A percentile compares a stretch with the other conserved stretches of the same genome.
phyloP scores from a whole-genome alignment of 1,284 basidiomycete genomes.

The Cryptococcus sp. region DNA sequence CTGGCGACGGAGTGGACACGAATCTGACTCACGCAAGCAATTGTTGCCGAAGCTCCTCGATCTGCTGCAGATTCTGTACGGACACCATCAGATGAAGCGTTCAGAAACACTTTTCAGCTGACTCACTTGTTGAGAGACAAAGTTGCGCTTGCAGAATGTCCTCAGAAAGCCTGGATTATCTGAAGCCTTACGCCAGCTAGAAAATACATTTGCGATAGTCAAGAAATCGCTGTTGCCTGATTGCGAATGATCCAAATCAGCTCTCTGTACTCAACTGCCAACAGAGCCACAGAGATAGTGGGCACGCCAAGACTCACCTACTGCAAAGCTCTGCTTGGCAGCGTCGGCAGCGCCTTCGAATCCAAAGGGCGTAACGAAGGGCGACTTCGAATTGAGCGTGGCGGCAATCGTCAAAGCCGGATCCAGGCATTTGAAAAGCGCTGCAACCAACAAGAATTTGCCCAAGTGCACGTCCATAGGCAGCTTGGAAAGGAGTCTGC shows the following conservation, averaged over 20 bases:
- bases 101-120: background rate
- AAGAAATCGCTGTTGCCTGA: slow-evolving; percentile 94
- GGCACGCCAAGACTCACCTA: slow-evolving; percentile 59
- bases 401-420: slow-evolving; percentile 95
- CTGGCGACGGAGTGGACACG: background rate
- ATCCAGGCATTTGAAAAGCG: slow-evolving; percentile 86
- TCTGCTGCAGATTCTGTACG: slow-evolving; percentile 82
- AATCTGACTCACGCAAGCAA: slow-evolving; percentile 68
- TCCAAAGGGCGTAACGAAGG: slow-evolving; percentile 87
- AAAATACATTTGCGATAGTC: slow-evolving; percentile 88
- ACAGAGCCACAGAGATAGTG: background rate
- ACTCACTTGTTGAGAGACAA: slow-evolving; percentile 76
- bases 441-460: slow-evolving; percentile 87
- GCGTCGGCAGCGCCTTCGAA: slow-evolving; percentile 82
- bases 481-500: slow-evolving; percentile 83
- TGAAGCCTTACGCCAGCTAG: slow-evolving; percentile 81
- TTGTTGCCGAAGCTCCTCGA: slow-evolving; percentile 95
- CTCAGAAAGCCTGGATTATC: slow-evolving; percentile 63
- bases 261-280: background rate
- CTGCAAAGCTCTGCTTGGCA: slow-evolving; percentile 78
- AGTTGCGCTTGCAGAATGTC: slow-evolving; percentile 81
- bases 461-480: slow-evolving; percentile 93
- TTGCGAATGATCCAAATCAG: background rate
- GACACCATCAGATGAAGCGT: background rate
- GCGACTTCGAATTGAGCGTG: slow-evolving; percentile 87